These are phyloP conservation scores for Cordia subcordata DNA, from an alignment of 257 asterid genomes.

Conservation along the genomic window DNA sequence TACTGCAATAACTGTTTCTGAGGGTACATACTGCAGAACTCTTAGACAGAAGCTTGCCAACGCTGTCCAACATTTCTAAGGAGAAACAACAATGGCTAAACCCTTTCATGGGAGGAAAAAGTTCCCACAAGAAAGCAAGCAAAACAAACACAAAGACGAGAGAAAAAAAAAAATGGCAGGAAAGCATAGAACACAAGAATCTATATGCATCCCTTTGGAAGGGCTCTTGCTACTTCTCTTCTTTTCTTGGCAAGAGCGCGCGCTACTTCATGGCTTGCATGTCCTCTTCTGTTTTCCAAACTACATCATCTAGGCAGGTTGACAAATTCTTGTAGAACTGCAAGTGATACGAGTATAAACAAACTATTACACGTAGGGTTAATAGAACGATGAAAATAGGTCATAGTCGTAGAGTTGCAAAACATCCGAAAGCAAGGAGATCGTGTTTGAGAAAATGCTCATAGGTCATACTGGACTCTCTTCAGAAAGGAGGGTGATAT, in stretches of 20 bases:
- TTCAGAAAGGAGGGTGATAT: too few species aligned
- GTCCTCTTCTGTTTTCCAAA: slow-evolving; percentile 91
- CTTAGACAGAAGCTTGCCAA: slow-evolving; percentile 10
- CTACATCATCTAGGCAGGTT: slow-evolving; percentile 68
- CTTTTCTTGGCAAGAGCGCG: background rate
- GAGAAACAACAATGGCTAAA: slow-evolving; percentile 10
- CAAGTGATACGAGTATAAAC: slow-evolving; percentile 7
- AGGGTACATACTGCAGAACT: background rate
- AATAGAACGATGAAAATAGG: too few species aligned
- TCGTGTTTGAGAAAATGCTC: too few species aligned
- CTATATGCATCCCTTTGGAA: background rate
- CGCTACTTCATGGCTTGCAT: slow-evolving; percentile 57
- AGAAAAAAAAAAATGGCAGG: slow-evolving; percentile 16
- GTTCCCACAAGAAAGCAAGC: slow-evolving; percentile 33
- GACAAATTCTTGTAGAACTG: slow-evolving; percentile 86
- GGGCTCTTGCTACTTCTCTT: slow-evolving; percentile 3
- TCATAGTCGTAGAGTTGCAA: too few species aligned
- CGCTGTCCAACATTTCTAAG: slow-evolving; percentile 12
- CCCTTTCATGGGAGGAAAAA: slow-evolving; percentile 39
- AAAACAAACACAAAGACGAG: too few species aligned
- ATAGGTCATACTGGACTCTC: too few species aligned
- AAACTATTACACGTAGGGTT: background rate
- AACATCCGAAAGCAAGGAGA: too few species aligned
- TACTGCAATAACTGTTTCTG: too few species aligned
- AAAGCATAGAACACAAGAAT: slow-evolving; percentile 12